These are phyloP conservation scores for Tinospora cordifolia DNA, from an alignment of 164 flowering plant species.

Conservation along the genomic window DNA sequence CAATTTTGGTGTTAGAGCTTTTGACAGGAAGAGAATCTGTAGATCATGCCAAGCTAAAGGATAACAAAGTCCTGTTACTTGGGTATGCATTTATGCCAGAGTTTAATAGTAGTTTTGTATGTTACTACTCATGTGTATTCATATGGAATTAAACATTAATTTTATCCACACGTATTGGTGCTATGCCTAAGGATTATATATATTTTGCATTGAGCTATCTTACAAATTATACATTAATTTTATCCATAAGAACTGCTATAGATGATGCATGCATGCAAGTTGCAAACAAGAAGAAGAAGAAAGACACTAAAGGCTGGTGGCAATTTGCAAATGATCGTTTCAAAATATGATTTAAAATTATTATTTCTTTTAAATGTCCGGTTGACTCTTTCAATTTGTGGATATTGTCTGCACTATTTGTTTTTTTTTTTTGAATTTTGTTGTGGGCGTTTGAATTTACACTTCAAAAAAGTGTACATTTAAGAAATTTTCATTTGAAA, in stretches of 20 bases:
- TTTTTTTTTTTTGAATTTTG: no score
- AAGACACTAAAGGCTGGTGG: neutral
- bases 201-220: no score
- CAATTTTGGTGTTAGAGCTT: constrained; percentile 48
- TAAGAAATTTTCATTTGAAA: no score
- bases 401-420: no score
- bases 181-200: no score
- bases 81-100: constrained; percentile 25
- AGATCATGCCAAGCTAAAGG: constrained; percentile 48
- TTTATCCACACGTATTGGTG: no score
- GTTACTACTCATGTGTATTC: neutral
- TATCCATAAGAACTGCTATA: neutral
- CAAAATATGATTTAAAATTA: no score
- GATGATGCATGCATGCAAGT: neutral
- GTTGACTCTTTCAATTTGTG: no score
- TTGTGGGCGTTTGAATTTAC: no score
- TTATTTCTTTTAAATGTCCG: no score
- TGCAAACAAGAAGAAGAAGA: neutral
- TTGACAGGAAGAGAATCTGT: constrained; percentile 43
- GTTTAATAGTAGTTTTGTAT: neutral
- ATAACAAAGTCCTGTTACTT: constrained; percentile 51
- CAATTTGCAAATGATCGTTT: neutral
- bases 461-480: no score
- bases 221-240: no score
- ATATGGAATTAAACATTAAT: neutral